phyloP scores from a whole-genome alignment of 78 protist genomes.

The Mantamonas sphyraenae region DNA sequence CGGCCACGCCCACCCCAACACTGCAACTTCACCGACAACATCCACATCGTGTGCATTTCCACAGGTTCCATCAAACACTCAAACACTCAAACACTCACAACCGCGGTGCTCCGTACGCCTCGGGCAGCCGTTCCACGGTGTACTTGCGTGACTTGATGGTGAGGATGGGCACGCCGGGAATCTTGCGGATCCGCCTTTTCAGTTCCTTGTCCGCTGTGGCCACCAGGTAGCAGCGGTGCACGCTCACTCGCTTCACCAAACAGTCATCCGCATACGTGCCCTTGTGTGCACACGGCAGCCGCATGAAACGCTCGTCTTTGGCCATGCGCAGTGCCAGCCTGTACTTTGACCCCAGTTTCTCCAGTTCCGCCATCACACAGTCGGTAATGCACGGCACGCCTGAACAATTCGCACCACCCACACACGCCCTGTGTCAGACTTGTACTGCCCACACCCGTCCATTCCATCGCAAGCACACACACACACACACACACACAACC shows the following conservation, averaged over 20 bases:
- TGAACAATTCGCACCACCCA: no score
- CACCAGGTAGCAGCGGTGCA: slow-evolving; percentile 79
- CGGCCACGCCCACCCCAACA: no score
- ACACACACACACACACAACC: no score
- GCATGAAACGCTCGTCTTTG: slow-evolving; percentile 91
- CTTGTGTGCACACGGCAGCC: slow-evolving; percentile 82
- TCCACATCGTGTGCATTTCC: no score
- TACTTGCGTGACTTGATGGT: slow-evolving; percentile 66
- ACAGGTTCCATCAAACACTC: not conserved
- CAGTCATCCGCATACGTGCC: slow-evolving; percentile 99
- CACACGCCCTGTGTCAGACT: no score
- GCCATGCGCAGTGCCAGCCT: slow-evolving; percentile 79
- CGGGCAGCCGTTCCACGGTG: slow-evolving; percentile 94
- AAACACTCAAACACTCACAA: not conserved
- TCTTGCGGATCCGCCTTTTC: slow-evolving; percentile 85
- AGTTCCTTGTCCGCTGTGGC: slow-evolving; percentile 96
- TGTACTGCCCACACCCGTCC: no score
- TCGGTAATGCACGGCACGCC: slow-evolving; percentile 83
- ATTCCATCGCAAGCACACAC: no score
- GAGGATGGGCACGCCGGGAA: slow-evolving; percentile 98
- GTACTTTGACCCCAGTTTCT: slow-evolving; percentile 89
- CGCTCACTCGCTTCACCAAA: slow-evolving; percentile 75
- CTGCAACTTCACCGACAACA: no score
- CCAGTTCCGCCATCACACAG: slow-evolving; percentile 97
- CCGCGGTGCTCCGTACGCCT: slow-evolving; percentile 37